Conservation (phyloP, 2,329 filamentous ascomycete species). For the Pestalotiopsis sp. region DNA sequence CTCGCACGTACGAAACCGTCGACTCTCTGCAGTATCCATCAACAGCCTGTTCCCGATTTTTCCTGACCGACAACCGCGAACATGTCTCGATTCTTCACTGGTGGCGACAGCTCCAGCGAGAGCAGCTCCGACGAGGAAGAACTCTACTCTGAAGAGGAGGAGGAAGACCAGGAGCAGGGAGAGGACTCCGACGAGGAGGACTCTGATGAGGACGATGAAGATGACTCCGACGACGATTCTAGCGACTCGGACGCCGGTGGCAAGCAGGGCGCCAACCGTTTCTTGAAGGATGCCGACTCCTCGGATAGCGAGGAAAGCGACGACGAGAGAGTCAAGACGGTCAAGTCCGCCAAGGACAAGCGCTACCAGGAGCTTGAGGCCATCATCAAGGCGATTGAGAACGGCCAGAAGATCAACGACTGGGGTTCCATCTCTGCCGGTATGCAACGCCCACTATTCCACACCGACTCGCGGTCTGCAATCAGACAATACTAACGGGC, state of each 20-base stretch:
- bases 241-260: slow-evolving; percentile 67
- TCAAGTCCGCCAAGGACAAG: slow-evolving; percentile 99
- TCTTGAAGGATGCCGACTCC: slow-evolving; percentile 72
- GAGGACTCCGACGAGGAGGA: slow-evolving; percentile 56
- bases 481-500: slow-evolving; percentile 1
- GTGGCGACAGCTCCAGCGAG: slow-evolving; percentile 91
- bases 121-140: slow-evolving; percentile 96
- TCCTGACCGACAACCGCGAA: slow-evolving; percentile 36
- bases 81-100: slow-evolving; percentile 98
- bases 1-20: background rate
- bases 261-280: slow-evolving; percentile 75
- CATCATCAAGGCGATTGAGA: slow-evolving; percentile 90
- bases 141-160: slow-evolving; percentile 82
- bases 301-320: slow-evolving; percentile 85
- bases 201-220: slow-evolving; percentile 54
- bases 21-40: slow-evolving; percentile 21
- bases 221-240: slow-evolving; percentile 55
- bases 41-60: slow-evolving; percentile 22
- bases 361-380: slow-evolving; percentile 90
- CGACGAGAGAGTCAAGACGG: slow-evolving; percentile 80
- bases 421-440: slow-evolving; percentile 91
- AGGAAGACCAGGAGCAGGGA: slow-evolving; percentile 56
- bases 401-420: slow-evolving; percentile 96
- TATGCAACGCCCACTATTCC: slow-evolving; percentile 46
- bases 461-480: background rate